Percentiles rank a stretch among this genome's conserved stretches.
phyloP scores from a whole-genome alignment of 1,284 basidiomycete species.

The Tilletia horrida region DNA sequence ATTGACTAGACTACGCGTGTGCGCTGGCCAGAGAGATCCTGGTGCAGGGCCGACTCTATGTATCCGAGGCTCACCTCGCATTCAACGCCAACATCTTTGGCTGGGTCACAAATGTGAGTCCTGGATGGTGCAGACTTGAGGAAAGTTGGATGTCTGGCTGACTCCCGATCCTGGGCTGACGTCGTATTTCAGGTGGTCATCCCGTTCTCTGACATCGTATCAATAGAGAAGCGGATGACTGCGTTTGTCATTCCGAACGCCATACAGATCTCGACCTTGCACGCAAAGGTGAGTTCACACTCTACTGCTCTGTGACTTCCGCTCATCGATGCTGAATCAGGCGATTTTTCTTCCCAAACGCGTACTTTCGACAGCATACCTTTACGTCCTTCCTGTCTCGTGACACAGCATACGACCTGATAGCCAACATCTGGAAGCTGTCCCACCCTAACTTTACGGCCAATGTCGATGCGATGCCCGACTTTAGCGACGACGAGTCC shows the following conservation, averaged over 20 bases:
- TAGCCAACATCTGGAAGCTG: conserved; percentile 91
- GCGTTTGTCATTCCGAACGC: conserved; percentile 98
- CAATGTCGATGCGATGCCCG: conserved; percentile 39
- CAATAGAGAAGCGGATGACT: conserved; percentile 96
- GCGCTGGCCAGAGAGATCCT: conserved; percentile 93
- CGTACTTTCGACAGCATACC: conserved; percentile 68
- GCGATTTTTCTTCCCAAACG: too few relatives aligned
- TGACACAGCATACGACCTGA: conserved; percentile 93
- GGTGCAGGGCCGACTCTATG: conserved; percentile 90
- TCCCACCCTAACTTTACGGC: conserved; percentile 71
- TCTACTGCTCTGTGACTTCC: too few relatives aligned
- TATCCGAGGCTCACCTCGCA: conserved; percentile 96
- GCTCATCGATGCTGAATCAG: too few relatives aligned
- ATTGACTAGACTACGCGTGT: conserved; percentile 83
- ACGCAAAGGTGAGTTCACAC: conserved; percentile 57
- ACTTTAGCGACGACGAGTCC: conserved; percentile 31
- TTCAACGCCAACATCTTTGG: conserved; percentile 99
- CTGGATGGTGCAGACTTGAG: not conserved
- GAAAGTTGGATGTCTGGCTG: too few relatives aligned
- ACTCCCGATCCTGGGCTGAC: not conserved
- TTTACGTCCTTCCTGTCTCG: conserved; percentile 95
- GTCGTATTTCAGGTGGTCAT: conserved; percentile 68
- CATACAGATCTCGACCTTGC: conserved; percentile 80
- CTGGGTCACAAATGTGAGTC: conserved; percentile 89
- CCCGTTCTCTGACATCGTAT: conserved; percentile 82